Evolutionary conservation across 1,284 basidiomycete species (phyloP).

Genomic region (Hemileia vastatrix): DNA sequence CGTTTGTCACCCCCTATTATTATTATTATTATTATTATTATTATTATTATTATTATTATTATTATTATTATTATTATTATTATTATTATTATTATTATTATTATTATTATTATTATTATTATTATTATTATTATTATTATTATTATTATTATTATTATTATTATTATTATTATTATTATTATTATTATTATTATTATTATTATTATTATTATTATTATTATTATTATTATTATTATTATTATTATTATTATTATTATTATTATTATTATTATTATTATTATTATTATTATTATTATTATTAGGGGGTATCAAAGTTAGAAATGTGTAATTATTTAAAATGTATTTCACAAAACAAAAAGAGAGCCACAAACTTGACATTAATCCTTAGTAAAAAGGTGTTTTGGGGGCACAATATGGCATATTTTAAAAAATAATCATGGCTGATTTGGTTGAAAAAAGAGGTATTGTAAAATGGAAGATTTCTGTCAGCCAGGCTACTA

Average conservation of each 20-base stretch:
- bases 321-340: too few relatives aligned
- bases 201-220: background rate
- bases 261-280: too few relatives aligned
- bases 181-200: background rate
- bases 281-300: too few relatives aligned
- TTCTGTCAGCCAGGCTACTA: too few relatives aligned
- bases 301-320: too few relatives aligned
- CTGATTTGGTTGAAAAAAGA: too few relatives aligned
- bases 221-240: background rate
- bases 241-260: background rate
- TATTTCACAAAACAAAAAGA: too few relatives aligned
- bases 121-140: background rate
- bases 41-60: background rate
- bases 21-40: background rate
- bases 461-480: too few relatives aligned
- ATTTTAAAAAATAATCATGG: too few relatives aligned
- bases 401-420: too few relatives aligned
- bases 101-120: background rate
- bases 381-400: too few relatives aligned
- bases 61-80: background rate
- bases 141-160: background rate
- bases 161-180: conserved; percentile 1
- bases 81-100: background rate
- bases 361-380: too few relatives aligned
- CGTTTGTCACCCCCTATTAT: background rate